Base-by-base conservation (phyloP, 208 protist species). In the Sergeia podlipaevii region DNA sequence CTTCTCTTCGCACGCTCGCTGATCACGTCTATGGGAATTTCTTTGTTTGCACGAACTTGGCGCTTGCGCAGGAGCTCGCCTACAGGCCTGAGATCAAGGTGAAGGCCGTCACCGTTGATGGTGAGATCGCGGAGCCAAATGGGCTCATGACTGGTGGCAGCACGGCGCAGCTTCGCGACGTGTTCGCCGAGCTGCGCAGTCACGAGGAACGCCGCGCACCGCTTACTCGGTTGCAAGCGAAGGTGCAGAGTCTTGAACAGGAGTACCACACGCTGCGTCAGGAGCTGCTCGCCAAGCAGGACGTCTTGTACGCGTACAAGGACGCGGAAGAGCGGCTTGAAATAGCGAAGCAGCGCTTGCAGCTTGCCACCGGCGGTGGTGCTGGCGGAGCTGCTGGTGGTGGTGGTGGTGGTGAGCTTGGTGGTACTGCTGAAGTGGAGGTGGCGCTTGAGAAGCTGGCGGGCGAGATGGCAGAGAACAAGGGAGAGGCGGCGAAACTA, bases 81-180 rank as follows among this genome's bases (percentile, higher is more conserved):
- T 97, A 96, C 70, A 80, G 81, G 51, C 36, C 61, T 18, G 36
- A 49, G 0, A 74, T 99, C 15, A 58, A 63, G 11, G 55, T 68
- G 15, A 90, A 93, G 42, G 86, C 96, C 13, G 98, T 99, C n/a
- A 99, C 98, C 2, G 55, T 99, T 4, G 96, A 99, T 1, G 99
- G 99, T 27, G 98, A 99, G 49, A 70, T 98, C 21, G 99, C 95
- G 46, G 96, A 99, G 73, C 98, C 99, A 10, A 65, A 65, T 17
- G 99, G 99, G 27, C 95, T 98, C 17, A 80, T 99, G 20, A 99
- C 97, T 5, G 97, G 97, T 57, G 97, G 97, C 11, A 81, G 94
- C n/a, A 85, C 70, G 27, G 57, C 60, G 32, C 70, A 82, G 41
- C 58, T 94, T 29, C 83, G 74, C 11, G 71, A 96, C 60, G 53